A percentile compares a stretch with the other conserved stretches of the same genome.
Evolutionary conservation across 805 yeast species (phyloP).

Genomic region (Ogataea pilisensis): DNA sequence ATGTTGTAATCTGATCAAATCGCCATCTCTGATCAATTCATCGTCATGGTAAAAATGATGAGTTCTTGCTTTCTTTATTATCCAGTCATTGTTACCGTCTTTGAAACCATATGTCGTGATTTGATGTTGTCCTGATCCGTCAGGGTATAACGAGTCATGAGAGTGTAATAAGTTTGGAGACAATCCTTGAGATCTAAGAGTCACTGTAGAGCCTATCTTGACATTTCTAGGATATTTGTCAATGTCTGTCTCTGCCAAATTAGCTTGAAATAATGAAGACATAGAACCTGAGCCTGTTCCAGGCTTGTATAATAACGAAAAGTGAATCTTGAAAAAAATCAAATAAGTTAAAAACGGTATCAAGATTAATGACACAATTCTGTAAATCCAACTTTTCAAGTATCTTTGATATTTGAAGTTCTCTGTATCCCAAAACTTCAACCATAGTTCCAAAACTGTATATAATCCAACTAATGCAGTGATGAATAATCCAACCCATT

Average conservation of each 20-base stretch:
- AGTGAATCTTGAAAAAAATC: constrained; percentile 76
- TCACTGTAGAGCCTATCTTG: constrained; percentile 50
- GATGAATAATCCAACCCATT: constrained; percentile 85
- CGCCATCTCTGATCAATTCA: constrained; percentile 49
- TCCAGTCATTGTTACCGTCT: constrained; percentile 81
- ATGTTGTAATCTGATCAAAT: constrained; percentile 59
- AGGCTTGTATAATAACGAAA: constrained; percentile 64
- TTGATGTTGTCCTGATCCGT: constrained; percentile 92
- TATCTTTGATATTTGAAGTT: constrained; percentile 44
- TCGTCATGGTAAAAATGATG: constrained; percentile 11
- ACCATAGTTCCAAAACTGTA: constrained; percentile 85
- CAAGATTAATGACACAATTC: constrained; percentile 62
- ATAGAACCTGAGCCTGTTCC: constrained; percentile 74
- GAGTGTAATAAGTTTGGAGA: constrained; percentile 82
- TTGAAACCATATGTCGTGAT: constrained; percentile 93
- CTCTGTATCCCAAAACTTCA: constrained; percentile 70
- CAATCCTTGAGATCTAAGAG: constrained; percentile 65
- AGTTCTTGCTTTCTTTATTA: constrained; percentile 36
- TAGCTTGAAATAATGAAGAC: constrained; percentile 81
- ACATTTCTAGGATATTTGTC: constrained; percentile 65
- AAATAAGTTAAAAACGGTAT: constrained; percentile 71
- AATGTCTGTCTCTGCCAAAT: constrained; percentile 61
- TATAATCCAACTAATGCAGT: constrained; percentile 88
- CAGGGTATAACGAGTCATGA: constrained; percentile 80
- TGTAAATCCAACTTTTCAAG: constrained; percentile 63